Percentiles rank a stretch among this genome's conserved stretches.
These are phyloP conservation scores for Trichoderma lentiforme DNA, from an alignment of 2,329 filamentous ascomycete species.

Conservation along the genomic window DNA sequence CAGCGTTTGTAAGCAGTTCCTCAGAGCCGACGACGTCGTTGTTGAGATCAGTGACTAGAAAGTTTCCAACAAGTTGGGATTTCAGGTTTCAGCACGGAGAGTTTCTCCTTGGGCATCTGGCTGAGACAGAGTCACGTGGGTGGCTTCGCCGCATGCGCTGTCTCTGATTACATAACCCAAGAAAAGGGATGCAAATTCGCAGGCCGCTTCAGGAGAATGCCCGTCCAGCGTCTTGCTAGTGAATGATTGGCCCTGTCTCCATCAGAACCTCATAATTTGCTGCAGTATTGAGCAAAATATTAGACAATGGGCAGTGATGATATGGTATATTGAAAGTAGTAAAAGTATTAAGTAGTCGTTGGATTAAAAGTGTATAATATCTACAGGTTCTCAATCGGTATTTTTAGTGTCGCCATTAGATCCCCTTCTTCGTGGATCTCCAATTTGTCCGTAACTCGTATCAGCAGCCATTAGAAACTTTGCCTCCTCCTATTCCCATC, in stretches of 20 bases:
- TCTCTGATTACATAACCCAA: not conserved
- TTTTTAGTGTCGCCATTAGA: not conserved
- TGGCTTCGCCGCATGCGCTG: not conserved
- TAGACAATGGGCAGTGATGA: not conserved
- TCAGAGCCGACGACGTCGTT: not conserved
- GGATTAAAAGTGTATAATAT: conserved; percentile 6
- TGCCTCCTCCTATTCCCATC: not conserved
- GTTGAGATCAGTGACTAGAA: not conserved
- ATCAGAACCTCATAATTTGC: no score
- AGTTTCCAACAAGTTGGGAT: not conserved
- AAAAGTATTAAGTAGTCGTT: not conserved
- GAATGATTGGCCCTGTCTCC: not conserved
- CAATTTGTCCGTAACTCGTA: conserved; percentile 4
- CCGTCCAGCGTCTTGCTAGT: not conserved
- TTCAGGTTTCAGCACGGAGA: not conserved
- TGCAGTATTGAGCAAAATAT: not conserved
- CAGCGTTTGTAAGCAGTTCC: not conserved
- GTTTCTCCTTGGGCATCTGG: conserved; percentile 3
- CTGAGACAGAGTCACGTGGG: conserved; percentile 3
- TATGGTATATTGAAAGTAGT: not conserved
- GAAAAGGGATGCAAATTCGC: not conserved
- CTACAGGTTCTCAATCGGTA: not conserved
- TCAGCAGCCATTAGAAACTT: not conserved
- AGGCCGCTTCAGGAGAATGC: not conserved
- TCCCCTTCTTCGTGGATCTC: not conserved